Evolutionary conservation across 225 moss, liverwort and hornwort genomes (phyloP).

Genomic region (Physcomitrellopsis africana): DNA sequence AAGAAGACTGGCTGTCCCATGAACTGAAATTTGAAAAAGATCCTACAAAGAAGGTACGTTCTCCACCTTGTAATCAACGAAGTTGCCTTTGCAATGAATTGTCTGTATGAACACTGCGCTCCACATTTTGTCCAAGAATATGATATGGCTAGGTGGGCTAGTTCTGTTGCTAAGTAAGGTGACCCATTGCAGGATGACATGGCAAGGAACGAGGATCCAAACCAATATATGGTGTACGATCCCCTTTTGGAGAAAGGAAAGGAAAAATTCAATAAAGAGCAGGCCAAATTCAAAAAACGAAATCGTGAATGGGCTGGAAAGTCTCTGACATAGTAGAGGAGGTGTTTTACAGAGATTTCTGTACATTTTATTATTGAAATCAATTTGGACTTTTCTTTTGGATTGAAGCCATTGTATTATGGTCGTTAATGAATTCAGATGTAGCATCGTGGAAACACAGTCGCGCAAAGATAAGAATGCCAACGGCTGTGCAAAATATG

Average conservation of each 20-base stretch:
- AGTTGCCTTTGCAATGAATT: constrained; percentile 14
- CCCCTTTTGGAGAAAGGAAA: constrained; percentile 51
- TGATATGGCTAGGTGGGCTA: background rate
- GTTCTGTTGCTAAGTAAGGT: constrained; percentile 25
- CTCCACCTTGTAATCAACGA: background rate
- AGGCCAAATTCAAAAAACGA: constrained; percentile 82
- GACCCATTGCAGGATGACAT: constrained; percentile 73
- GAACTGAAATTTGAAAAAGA: constrained; percentile 86
- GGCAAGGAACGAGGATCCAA: constrained; percentile 93
- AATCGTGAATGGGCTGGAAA: constrained; percentile 92
- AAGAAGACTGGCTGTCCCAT: constrained; percentile 71
- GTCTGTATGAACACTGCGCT: background rate
- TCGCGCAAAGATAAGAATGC: no score
- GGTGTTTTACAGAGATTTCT: constrained; percentile 25
- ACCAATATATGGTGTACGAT: constrained; percentile 64
- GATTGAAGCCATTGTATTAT: no score
- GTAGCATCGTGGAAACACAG: no score
- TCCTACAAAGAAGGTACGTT: constrained; percentile 61
- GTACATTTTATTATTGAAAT: constrained; percentile 30
- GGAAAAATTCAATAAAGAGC: constrained; percentile 76
- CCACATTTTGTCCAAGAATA: background rate
- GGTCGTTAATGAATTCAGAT: no score
- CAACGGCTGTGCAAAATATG: no score
- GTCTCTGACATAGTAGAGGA: constrained; percentile 61
- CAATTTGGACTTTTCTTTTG: background rate